These are phyloP conservation scores for Starmerella bombi DNA, from an alignment of 805 yeast genomes.

Conservation along the genomic window DNA sequence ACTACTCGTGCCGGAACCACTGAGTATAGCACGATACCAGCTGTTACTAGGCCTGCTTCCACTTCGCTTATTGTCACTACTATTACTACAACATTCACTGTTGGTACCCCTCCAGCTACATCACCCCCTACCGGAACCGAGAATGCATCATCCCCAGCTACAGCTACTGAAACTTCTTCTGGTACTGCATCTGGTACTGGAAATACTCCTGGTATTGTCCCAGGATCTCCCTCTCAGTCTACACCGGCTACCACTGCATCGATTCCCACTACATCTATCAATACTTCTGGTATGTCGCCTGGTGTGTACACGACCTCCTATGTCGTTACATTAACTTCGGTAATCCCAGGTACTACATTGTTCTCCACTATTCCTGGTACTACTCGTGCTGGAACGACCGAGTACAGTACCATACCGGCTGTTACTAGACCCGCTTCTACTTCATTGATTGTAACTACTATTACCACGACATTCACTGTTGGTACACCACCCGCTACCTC, in stretches of 20 bases:
- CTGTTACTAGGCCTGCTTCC: constrained; percentile 1
- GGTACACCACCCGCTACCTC: constrained; percentile 3
- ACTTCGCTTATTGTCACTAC: background rate
- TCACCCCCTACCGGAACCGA: background rate
- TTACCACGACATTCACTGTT: constrained; percentile 6
- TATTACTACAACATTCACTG: constrained; percentile 1
- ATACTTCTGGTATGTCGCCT: constrained; percentile 8
- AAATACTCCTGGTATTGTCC: background rate
- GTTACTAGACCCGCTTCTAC: background rate
- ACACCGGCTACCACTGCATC: background rate
- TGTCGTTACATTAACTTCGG: background rate
- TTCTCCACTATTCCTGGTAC: constrained; percentile 15
- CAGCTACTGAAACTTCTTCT: constrained; percentile 1
- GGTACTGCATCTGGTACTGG: background rate
- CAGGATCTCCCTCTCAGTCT: background rate
- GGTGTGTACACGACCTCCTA: constrained; percentile 4
- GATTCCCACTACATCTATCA: constrained; percentile 3
- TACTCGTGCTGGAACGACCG: constrained; percentile 13
- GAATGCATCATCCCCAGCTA: background rate
- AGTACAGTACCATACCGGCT: constrained; percentile 3
- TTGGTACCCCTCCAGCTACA: background rate
- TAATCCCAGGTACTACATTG: constrained; percentile 5
- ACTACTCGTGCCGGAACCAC: constrained; percentile 6
- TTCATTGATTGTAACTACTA: background rate
- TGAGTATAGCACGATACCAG: constrained; percentile 1